phyloP scores from a whole-genome alignment of 73 alveolate genomes.

The Symbiodinium pilosum region DNA sequence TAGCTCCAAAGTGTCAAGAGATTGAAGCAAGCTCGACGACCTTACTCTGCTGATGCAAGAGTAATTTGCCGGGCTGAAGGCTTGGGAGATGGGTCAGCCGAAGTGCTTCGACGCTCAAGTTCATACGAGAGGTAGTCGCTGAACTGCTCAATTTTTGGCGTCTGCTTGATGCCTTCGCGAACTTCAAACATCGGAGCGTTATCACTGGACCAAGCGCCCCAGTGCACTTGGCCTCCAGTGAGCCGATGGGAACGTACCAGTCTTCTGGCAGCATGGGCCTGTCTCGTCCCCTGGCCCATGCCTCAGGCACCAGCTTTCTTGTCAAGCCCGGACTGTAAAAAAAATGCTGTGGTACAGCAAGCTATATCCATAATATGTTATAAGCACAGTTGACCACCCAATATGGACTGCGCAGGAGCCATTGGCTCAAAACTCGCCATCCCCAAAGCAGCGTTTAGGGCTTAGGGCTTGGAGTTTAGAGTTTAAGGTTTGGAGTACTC shows the following conservation, averaged over 20 bases:
- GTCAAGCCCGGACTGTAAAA: too few relatives aligned
- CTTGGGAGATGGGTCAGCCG: neutral
- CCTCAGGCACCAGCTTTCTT: too few relatives aligned
- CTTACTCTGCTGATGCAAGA: slow-evolving; percentile 4
- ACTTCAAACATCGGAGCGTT: neutral
- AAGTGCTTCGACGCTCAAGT: neutral
- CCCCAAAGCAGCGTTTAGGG: too few relatives aligned
- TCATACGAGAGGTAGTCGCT: neutral
- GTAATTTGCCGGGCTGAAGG: neutral
- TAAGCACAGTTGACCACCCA: too few relatives aligned
- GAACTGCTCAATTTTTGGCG: neutral
- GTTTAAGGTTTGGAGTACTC: too few relatives aligned
- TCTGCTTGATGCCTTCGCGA: neutral
- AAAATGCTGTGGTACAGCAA: too few relatives aligned
- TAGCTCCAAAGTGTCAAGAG: neutral
- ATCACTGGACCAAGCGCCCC: neutral
- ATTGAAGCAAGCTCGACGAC: neutral
- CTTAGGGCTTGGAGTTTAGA: too few relatives aligned
- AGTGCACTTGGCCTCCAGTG: neutral
- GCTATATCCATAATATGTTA: too few relatives aligned
- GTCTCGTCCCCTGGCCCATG: neutral
- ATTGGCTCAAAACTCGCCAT: too few relatives aligned
- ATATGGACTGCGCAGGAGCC: too few relatives aligned
- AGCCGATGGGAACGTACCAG: neutral
- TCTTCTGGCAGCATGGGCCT: neutral